These are phyloP conservation scores for Platanus orientalis DNA, from an alignment of 164 flowering plant genomes.

Conservation along the genomic window DNA sequence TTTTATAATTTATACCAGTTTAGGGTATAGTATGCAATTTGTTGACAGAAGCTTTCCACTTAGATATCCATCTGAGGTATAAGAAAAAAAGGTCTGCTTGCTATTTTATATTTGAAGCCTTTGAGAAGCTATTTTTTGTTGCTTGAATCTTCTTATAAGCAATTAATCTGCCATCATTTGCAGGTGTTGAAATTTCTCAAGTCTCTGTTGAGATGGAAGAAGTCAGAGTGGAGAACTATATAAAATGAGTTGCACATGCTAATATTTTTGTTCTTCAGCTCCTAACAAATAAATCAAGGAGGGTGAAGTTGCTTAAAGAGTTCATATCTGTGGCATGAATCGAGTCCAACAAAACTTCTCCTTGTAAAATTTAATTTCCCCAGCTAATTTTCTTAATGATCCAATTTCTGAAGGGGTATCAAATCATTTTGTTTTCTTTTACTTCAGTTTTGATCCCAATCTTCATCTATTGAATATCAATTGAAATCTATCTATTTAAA, in stretches of 20 bases:
- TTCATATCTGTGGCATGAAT: background rate
- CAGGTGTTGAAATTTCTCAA: conserved; percentile 80
- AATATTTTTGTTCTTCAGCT: background rate
- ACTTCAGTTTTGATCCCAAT: background rate
- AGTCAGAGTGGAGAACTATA: conserved; percentile 3
- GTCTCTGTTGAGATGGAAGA: conserved; percentile 49
- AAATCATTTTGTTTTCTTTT: background rate
- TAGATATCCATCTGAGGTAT: conserved; percentile 87
- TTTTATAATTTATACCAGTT: too few species aligned
- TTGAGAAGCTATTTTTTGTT: background rate
- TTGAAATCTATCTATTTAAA: background rate
- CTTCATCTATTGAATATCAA: background rate
- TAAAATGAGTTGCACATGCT: background rate
- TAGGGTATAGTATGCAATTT: too few species aligned
- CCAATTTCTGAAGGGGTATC: too few species aligned
- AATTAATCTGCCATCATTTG: conserved; percentile 1
- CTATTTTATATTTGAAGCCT: background rate
- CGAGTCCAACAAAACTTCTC: background rate
- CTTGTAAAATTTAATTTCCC: background rate
- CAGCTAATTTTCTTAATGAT: background rate
- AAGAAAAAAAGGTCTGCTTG: background rate
- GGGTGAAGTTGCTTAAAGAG: background rate
- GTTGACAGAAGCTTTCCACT: conserved; percentile 82
- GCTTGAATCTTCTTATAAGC: background rate
- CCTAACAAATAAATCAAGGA: background rate